Base-by-base conservation (phyloP, 208 protist species). In the Novymonas esmeraldas region DNA sequence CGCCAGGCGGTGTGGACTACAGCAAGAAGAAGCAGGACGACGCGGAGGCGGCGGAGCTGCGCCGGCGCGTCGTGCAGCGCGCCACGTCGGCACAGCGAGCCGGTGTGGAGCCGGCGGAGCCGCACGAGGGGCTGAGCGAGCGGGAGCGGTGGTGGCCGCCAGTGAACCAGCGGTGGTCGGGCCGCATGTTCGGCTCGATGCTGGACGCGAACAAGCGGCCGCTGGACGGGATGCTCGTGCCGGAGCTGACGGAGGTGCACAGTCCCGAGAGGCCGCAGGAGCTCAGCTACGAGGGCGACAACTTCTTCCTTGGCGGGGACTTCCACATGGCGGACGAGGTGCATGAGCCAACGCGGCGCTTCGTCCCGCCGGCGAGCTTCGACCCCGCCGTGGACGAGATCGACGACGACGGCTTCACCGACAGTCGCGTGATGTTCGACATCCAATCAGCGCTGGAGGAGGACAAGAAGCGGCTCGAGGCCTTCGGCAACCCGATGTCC, bases 401-500 rank as follows among this genome's bases (percentile, higher is more conserved):
- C 62, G 90, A 95, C 64, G 87, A 91, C 51, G 83, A 89, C 50
- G 86, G 79, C 31, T 95, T 92, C 71, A 89, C 81, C 2, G 90
- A 95, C 64, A 79, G 73, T 4, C 67, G 77, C 13, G 84, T 93
- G 13, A 89, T 95, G 84, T 76, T 87, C 38, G 90, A 95, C 59
- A 91, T 95, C 28, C 83, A 94, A 46, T 80, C 85, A 26, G 90
- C 90, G 4, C 55, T 92, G n/a, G 85, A 92, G 45, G 90, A 91
- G 56, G 90, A 95, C 61, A 93, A 87, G 67, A 66, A 71, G 72
- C 78, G 87, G 29, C 78, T 95, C 18, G 90, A 95, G 73, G 90
- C 90, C 3, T 94, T 95, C 76, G 90, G 87, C 56, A 95, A 95
- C 70, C 90, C 90, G 31, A 76, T 95, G 70, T 64, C 84, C 48